Evolutionary conservation across 768 basidiomycete genomes (phyloP).

Genomic region (Pleurotus platypus): DNA sequence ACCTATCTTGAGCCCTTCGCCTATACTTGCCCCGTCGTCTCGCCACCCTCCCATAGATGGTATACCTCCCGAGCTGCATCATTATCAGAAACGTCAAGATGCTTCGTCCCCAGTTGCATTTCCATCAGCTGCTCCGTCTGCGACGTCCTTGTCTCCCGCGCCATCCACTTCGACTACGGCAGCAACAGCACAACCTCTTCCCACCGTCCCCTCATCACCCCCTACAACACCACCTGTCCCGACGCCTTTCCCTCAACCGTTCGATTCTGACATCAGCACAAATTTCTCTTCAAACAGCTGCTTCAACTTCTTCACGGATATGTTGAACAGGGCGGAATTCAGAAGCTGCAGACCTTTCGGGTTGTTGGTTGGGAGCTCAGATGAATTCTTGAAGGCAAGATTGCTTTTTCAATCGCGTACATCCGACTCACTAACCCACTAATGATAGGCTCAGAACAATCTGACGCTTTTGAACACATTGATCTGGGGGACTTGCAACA

Average conservation of each 20-base stretch:
- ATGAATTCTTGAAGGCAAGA: constrained; percentile 52
- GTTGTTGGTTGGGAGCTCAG: constrained; percentile 53
- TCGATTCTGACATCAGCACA: constrained; percentile 55
- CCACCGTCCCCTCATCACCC: constrained; percentile 46
- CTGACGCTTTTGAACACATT: constrained; percentile 60
- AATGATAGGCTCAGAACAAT: constrained; percentile 57
- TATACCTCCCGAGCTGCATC: too few species aligned
- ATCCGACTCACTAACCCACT: constrained; percentile 3
- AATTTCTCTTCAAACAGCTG: constrained; percentile 70
- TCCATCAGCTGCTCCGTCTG: constrained; percentile 13
- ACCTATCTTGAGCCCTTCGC: neutral
- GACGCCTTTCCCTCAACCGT: constrained; percentile 75
- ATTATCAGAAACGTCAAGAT: constrained; percentile 37
- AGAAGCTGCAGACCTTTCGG: constrained; percentile 78
- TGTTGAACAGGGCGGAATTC: constrained; percentile 61
- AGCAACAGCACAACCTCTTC: constrained; percentile 20
- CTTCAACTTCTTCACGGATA: constrained; percentile 69
- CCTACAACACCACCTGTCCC: constrained; percentile 50
- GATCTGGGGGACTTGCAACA: constrained; percentile 82
- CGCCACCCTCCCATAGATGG: neutral
- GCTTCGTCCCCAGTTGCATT: constrained; percentile 20
- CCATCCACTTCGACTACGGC: constrained; percentile 14
- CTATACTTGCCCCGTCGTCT: neutral
- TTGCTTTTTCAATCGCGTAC: constrained; percentile 2
- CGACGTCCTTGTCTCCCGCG: constrained; percentile 13